phyloP scores from a whole-genome alignment of 2,329 filamentous ascomycete species.

The Celoporthe dispersa region DNA sequence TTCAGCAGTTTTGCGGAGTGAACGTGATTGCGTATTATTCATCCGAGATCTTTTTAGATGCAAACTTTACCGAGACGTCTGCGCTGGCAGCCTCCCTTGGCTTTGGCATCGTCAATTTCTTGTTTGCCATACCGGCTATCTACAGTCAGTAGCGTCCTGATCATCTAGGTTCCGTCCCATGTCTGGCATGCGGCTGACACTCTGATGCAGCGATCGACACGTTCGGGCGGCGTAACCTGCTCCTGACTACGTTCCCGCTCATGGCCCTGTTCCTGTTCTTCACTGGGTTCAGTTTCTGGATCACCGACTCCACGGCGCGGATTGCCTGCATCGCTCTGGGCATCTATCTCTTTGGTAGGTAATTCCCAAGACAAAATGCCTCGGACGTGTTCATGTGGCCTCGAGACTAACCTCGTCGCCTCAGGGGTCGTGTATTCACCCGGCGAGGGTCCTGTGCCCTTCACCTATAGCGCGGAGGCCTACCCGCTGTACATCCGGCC shows the following conservation, averaged over 20 bases:
- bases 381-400: neutral
- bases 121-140: conserved; percentile 64
- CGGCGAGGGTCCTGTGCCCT: conserved; percentile 66
- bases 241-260: conserved; percentile 66
- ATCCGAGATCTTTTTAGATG: conserved; percentile 63
- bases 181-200: neutral
- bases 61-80: conserved; percentile 52
- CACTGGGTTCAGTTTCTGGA: conserved; percentile 53
- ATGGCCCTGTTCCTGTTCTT: conserved; percentile 60
- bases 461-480: conserved; percentile 70
- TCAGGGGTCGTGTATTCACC: conserved; percentile 54
- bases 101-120: conserved; percentile 67
- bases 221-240: conserved; percentile 66
- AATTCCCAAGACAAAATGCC: no score
- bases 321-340: conserved; percentile 52
- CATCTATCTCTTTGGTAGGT: conserved; percentile 51
- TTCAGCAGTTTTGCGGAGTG: conserved; percentile 55
- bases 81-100: conserved; percentile 66
- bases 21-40: conserved; percentile 64
- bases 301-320: conserved; percentile 44
- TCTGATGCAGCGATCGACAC: conserved; percentile 59
- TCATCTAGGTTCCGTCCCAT: no score
- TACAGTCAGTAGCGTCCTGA: conserved; percentile 47
- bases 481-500: conserved; percentile 67
- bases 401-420: neutral